phyloP scores from a whole-genome alignment of 2,329 filamentous ascomycete genomes.

The Cladosporium sp. region DNA sequence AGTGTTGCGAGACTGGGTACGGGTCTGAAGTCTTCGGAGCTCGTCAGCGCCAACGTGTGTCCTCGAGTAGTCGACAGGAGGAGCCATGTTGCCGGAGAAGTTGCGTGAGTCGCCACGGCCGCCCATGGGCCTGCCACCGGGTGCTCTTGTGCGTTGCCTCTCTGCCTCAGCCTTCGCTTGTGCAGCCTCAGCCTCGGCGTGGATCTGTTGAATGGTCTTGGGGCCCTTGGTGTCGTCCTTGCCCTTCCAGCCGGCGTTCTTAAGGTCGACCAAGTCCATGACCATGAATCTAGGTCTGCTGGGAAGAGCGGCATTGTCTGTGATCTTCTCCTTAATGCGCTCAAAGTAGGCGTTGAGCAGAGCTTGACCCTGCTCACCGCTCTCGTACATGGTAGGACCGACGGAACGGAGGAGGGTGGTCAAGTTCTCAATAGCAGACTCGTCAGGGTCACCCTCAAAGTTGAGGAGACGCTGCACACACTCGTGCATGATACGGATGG shows the following conservation, averaged over 20 bases:
- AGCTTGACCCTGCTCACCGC: conserved; percentile 64
- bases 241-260: conserved; percentile 71
- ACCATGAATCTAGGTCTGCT: conserved; percentile 96
- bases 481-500: conserved; percentile 98
- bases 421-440: conserved; percentile 93
- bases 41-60: conserved; percentile 92
- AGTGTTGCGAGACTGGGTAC: conserved; percentile 58
- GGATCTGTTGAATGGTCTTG: conserved; percentile 92
- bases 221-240: conserved; percentile 97
- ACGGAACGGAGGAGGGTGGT: conserved; percentile 90
- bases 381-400: conserved; percentile 77
- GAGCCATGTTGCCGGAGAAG: conserved; percentile 65
- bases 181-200: conserved; percentile 73
- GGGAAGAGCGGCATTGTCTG: conserved; percentile 68
- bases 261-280: conserved; percentile 86
- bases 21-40: conserved; percentile 71
- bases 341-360: conserved; percentile 94
- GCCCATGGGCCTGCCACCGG: conserved; percentile 64
- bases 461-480: conserved; percentile 97
- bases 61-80: conserved; percentile 64
- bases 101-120: conserved; percentile 85
- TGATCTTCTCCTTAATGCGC: conserved; percentile 77
- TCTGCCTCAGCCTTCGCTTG: conserved; percentile 75
- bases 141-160: conserved; percentile 57
- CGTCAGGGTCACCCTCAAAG: conserved; percentile 87